These are phyloP conservation scores for Darksidea phi DNA, from an alignment of 495 filamentous ascomycete species.

Conservation along the genomic window DNA sequence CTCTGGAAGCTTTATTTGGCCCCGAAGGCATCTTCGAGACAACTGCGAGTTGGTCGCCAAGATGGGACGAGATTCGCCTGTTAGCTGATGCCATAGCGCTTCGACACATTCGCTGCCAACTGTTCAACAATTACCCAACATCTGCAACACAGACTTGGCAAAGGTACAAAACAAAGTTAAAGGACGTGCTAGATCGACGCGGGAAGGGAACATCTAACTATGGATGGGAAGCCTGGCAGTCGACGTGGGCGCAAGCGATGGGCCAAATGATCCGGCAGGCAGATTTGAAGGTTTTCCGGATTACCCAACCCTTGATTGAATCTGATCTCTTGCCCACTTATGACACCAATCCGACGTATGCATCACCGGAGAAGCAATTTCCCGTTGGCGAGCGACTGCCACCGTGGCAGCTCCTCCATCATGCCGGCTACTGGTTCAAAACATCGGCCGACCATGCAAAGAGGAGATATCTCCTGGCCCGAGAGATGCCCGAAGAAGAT, in stretches of 20 bases:
- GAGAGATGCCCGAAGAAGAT: constrained; percentile 72
- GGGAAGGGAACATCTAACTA: constrained; percentile 81
- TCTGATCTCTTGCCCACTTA: too few species aligned
- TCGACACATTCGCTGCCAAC: constrained; percentile 72
- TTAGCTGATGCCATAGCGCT: constrained; percentile 77
- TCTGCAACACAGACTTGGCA: constrained; percentile 75
- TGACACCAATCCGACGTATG: constrained; percentile 42
- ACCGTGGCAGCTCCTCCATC: constrained; percentile 80
- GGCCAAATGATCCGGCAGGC: constrained; percentile 70
- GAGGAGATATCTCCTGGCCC: constrained; percentile 59
- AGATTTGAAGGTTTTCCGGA: constrained; percentile 48
- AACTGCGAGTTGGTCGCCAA: constrained; percentile 76
- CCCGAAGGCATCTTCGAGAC: constrained; percentile 75
- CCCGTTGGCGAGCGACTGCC: constrained; percentile 62
- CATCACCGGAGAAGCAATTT: constrained; percentile 65
- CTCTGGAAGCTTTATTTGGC: constrained; percentile 76
- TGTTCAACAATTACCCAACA: constrained; percentile 73
- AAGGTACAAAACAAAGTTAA: constrained; percentile 65
- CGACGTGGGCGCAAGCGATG: constrained; percentile 79
- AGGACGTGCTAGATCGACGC: constrained; percentile 72
- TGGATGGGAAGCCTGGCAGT: constrained; percentile 85
- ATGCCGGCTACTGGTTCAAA: constrained; percentile 83
- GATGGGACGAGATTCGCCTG: constrained; percentile 82
- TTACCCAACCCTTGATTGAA: constrained; percentile 14
- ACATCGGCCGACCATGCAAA: constrained; percentile 65